A percentile compares a stretch with the other conserved stretches of the same genome.
Conservation (phyloP, 768 basidiomycete genomes). For the Pleurotus tuoliensis region DNA sequence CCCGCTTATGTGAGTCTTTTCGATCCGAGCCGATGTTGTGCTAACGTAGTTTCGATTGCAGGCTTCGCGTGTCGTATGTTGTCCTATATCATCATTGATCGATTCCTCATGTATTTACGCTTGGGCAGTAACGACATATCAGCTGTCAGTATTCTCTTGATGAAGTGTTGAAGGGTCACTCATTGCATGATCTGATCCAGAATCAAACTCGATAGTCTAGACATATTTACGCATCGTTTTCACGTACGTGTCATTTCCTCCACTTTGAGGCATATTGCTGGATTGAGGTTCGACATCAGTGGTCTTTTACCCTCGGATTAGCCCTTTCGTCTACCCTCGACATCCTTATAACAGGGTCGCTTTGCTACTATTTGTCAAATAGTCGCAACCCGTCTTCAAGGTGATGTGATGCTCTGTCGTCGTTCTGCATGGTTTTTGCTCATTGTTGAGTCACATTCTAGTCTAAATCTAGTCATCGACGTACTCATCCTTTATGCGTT, state of each 20-base stretch:
- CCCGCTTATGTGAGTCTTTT: constrained; percentile 23
- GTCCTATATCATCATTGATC: neutral
- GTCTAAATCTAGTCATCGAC: constrained; percentile 45
- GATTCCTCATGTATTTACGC: neutral
- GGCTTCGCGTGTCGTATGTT: constrained; percentile 13
- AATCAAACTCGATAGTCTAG: constrained; percentile 29
- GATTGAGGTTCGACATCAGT: constrained; percentile 21
- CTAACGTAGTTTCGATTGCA: neutral
- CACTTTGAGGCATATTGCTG: constrained; percentile 10
- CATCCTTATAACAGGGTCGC: constrained; percentile 40
- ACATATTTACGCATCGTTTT: constrained; percentile 13
- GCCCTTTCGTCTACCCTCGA: constrained; percentile 47
- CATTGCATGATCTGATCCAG: constrained; percentile 15
- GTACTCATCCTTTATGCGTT: constrained; percentile 47
- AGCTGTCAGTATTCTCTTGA: constrained; percentile 19
- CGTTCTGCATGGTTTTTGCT: neutral
- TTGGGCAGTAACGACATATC: constrained; percentile 20
- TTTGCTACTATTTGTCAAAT: constrained; percentile 38
- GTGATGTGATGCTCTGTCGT: constrained; percentile 15
- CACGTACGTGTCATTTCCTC: constrained; percentile 10
- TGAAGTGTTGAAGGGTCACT: neutral
- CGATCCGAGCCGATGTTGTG: neutral
- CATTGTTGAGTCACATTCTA: constrained; percentile 11
- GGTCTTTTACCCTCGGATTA: constrained; percentile 49
- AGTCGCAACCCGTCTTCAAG: constrained; percentile 36